Evolutionary conservation across 2,329 filamentous ascomycete species (phyloP), one percentile per base, ranked within the genome.

Genomic region (Monosporascus sp.): DNA sequence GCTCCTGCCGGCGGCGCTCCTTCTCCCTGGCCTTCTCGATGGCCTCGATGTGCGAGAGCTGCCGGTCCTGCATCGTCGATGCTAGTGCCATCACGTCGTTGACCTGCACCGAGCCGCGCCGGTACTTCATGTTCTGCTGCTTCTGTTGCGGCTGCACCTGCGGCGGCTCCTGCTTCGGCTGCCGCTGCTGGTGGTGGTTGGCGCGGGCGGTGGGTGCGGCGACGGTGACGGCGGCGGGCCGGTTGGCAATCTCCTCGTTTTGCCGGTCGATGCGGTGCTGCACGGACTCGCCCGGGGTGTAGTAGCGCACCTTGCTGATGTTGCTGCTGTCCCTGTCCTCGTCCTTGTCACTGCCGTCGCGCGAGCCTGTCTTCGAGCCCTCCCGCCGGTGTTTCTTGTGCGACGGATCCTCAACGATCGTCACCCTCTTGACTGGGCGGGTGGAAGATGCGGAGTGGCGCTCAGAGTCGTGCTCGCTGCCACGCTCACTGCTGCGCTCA

Each of bases 191-290:
- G 52, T 46, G 9, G 50, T 53, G 17, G 17, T 24, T 9, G 44
- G 64, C 55, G 55, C 62, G 60, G 20, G 66, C 59, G 31, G 54
- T 58, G 22, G 57, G 55, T 39, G 58, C 58, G 55, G 58, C 51
- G 57, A 59, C 58, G 37, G 65, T 59, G 24, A 64, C 53, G 39
- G 60, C 53, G 6, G 65, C 55, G 18, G 66, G 63, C 9, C 75
- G 72, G 54, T 59, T 66, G 52, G 69, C 65, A 50, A 78, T 78
- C 52, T 70, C 68, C 35, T 68, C 67, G 50, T 78, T 78, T 51
- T 72, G 71, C 52, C 66, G 66, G 8, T 66, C 67, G 51, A 77
- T 75, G 58, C 69, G 68, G 8, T 60, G 56, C 31, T 63, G 63
- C 3, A 69, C 58, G 35, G 17, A 18, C 20, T 44, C 41, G 43